These are phyloP conservation scores for Tricholoma bakamatsutake DNA, from an alignment of 768 basidiomycete genomes.

Conservation along the genomic window DNA sequence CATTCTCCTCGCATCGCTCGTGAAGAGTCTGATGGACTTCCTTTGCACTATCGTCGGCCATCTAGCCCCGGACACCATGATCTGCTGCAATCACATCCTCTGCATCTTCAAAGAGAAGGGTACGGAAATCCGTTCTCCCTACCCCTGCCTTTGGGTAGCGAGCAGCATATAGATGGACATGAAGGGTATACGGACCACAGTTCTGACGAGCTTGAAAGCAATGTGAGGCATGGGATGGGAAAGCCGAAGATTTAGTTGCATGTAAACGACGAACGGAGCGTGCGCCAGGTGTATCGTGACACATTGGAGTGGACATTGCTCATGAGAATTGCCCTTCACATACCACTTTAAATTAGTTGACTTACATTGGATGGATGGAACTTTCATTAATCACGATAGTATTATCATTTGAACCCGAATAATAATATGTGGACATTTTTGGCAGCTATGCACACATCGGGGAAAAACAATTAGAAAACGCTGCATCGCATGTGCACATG, in stretches of 20 bases:
- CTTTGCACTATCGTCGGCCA: constrained; percentile 23
- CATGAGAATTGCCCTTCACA: too few relatives aligned
- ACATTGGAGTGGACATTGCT: too few relatives aligned
- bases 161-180: constrained; percentile 1
- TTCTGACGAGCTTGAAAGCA: constrained; percentile 25
- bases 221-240: background rate
- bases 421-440: too few relatives aligned
- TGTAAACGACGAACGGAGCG: background rate
- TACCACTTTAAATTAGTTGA: too few relatives aligned
- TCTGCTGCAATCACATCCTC: constrained; percentile 2
- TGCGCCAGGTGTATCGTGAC: too few relatives aligned
- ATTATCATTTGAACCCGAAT: background rate
- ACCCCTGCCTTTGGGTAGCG: background rate
- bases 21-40: constrained; percentile 37
- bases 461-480: too few relatives aligned
- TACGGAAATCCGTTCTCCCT: constrained; percentile 11
- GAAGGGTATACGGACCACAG: background rate
- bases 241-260: background rate
- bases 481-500: too few relatives aligned
- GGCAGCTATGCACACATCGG: background rate
- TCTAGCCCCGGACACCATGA: constrained; percentile 8
- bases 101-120: constrained; percentile 1
- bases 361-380: too few relatives aligned
- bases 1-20: constrained; percentile 60
- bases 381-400: background rate